Evolutionary conservation across 2,329 filamentous ascomycete species (phyloP).

Genomic region (Botryotinia globosa): DNA sequence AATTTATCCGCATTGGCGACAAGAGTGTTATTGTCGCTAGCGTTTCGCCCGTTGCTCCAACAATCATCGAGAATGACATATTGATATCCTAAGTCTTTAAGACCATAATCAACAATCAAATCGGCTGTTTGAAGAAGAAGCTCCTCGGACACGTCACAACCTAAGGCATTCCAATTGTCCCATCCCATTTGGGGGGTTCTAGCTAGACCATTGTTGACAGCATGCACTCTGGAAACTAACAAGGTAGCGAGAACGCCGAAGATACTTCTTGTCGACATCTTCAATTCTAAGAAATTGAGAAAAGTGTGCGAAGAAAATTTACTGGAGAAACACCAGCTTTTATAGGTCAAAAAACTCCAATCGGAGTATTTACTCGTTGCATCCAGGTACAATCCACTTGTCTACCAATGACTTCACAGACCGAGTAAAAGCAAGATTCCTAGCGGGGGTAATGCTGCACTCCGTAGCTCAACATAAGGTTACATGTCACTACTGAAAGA

Average conservation of each 20-base stretch:
- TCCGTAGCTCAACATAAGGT: background rate
- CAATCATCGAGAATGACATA: constrained; percentile 57
- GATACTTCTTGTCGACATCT: constrained; percentile 12
- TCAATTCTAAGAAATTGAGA: background rate
- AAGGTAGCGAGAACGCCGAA: constrained; percentile 21
- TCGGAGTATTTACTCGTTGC: background rate
- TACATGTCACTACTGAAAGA: background rate
- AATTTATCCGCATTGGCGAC: constrained; percentile 44
- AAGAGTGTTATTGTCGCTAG: constrained; percentile 44
- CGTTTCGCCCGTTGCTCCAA: constrained; percentile 47
- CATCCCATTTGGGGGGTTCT: constrained; percentile 45
- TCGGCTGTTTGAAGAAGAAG: constrained; percentile 49
- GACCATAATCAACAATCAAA: constrained; percentile 48
- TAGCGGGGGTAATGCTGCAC: constrained; percentile 13
- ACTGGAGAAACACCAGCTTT: background rate
- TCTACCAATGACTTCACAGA: constrained; percentile 8
- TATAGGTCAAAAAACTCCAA: background rate
- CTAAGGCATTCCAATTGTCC: constrained; percentile 50
- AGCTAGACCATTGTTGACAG: constrained; percentile 43
- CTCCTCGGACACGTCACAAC: constrained; percentile 50
- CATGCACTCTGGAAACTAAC: constrained; percentile 27
- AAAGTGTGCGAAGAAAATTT: background rate
- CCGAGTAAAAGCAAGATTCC: constrained; percentile 6
- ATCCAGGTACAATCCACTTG: background rate
- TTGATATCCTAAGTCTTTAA: constrained; percentile 53